Conservation (phyloP, 495 filamentous ascomycete genomes). For the Hyaloscypha bicolor region DNA sequence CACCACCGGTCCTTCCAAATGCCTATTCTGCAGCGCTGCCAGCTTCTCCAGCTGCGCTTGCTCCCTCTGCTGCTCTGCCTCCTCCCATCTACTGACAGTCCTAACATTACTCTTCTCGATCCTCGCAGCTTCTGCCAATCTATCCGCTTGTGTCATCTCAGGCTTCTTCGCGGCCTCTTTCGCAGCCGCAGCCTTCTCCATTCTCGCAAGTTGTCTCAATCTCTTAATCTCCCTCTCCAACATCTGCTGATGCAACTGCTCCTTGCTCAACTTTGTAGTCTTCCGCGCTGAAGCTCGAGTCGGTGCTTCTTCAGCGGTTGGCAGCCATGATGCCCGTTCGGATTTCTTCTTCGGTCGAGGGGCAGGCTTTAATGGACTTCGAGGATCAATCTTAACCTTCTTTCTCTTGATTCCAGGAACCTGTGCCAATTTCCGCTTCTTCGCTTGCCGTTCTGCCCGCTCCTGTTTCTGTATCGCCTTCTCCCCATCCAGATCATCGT, state of each 20-base stretch:
- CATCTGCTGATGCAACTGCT: conserved; percentile 78
- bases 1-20: conserved; percentile 85
- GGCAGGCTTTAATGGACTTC: conserved; percentile 34
- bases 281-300: conserved; percentile 80
- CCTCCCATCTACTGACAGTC: conserved; percentile 93
- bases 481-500: conserved; percentile 69
- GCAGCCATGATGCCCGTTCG: conserved; percentile 88
- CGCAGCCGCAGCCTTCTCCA: conserved; percentile 83
- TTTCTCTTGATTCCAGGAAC: conserved; percentile 56
- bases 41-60: conserved; percentile 81
- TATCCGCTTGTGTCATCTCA: conserved; percentile 86
- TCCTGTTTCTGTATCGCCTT: conserved; percentile 64
- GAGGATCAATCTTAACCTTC: conserved; percentile 55
- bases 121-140: conserved; percentile 78
- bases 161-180: conserved; percentile 75
- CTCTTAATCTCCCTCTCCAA: conserved; percentile 81
- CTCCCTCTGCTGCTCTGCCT: conserved; percentile 80
- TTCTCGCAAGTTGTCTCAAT: conserved; percentile 74
- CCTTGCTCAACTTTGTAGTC: conserved; percentile 83
- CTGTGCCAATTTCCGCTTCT: conserved; percentile 78
- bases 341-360: conserved; percentile 89
- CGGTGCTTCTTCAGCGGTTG: conserved; percentile 74
- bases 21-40: conserved; percentile 81
- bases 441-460: conserved; percentile 51
- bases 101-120: conserved; percentile 85